phyloP scores from a whole-genome alignment of 73 alveolate species.

The Paramecium biaurelia region DNA sequence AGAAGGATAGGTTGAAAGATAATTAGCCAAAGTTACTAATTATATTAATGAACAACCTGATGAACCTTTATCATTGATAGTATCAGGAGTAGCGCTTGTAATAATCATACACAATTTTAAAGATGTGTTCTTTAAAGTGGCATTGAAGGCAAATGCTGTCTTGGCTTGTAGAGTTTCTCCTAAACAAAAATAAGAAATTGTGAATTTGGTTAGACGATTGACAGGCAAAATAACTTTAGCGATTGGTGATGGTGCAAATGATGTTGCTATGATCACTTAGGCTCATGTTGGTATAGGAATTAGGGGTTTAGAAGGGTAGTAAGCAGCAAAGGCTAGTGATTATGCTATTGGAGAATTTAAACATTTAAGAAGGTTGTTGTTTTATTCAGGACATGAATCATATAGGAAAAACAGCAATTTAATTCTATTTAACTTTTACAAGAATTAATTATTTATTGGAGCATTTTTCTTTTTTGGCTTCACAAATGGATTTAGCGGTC shows the following conservation, averaged over 20 bases:
- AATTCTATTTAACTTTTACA: constrained; percentile 81
- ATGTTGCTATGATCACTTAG: constrained; percentile 91
- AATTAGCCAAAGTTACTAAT: background rate
- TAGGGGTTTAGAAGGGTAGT: constrained; percentile 86
- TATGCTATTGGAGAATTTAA: constrained; percentile 87
- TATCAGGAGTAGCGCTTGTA: constrained; percentile 60
- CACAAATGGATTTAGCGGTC: constrained; percentile 78
- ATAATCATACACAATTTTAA: constrained; percentile 37
- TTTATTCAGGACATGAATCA: constrained; percentile 90
- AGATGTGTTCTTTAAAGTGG: constrained; percentile 64
- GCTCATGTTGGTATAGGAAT: constrained; percentile 97
- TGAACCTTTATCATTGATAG: constrained; percentile 35
- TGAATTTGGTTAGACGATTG: constrained; percentile 62
- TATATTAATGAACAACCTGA: background rate
- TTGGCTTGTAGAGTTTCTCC: constrained; percentile 74
- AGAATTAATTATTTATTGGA: constrained; percentile 78
- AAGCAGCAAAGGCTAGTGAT: constrained; percentile 90
- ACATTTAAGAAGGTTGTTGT: constrained; percentile 75
- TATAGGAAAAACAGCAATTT: constrained; percentile 83
- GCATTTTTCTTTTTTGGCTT: constrained; percentile 83
- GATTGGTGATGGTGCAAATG: constrained; percentile 96
- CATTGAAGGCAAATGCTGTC: constrained; percentile 64
- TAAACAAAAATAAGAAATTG: constrained; percentile 68
- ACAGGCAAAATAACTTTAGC: constrained; percentile 79
- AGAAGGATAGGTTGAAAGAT: constrained; percentile 61